Base-by-base conservation (phyloP, 2,329 filamentous ascomycete species). In the Aureobasidium sp. region DNA sequence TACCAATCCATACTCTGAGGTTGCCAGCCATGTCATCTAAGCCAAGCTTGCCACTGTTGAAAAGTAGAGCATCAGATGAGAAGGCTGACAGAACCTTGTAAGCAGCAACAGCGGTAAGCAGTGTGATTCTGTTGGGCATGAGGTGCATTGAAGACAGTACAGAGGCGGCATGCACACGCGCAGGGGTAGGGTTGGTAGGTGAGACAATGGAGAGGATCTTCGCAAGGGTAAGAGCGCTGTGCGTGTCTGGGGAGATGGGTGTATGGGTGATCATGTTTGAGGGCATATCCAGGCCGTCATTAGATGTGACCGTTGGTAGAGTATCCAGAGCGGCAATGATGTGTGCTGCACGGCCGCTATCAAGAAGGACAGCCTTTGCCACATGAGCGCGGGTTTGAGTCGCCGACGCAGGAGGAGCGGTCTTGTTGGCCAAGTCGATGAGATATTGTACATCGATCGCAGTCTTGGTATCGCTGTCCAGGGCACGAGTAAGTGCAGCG, bases 341-440 rank as follows among this genome's bases (percentile, higher is more conserved):
- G 66, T 81, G 80, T 27, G 72, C 66, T 17, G 79, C 73, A 37
- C 82, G 79, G 60, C 80, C 75, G 8, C 77, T 72, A 58, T 82
- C 79, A n/a, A 80, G 77, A 33, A 86, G 77, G 2, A 86, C 77
- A 8, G 84, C 81, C 68, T 82, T 82, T 64, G 83, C 81, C 14
- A 82, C 81, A 5, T 85, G 74, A 15, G 83, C 81, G 48, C 84
- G 78, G 12, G 81, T 77, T 57, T 84, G 80, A 2, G 89, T 87
- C 24, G 85, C 84, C 1, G 91, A 96, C 14, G 88, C 89, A 40
- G 88, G 85, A 0, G 93, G 93, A 0, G 92, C 90, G 8, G 85
- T 82, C 62, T 83, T 82, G 64, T 90, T 79, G 2, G 92, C 90
- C 37, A 90, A 79, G 0, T 84, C 80, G 35, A 96, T 79, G 39